phyloP scores from a whole-genome alignment of 2,329 filamentous ascomycete genomes.

The Aplosporella prunicola region DNA sequence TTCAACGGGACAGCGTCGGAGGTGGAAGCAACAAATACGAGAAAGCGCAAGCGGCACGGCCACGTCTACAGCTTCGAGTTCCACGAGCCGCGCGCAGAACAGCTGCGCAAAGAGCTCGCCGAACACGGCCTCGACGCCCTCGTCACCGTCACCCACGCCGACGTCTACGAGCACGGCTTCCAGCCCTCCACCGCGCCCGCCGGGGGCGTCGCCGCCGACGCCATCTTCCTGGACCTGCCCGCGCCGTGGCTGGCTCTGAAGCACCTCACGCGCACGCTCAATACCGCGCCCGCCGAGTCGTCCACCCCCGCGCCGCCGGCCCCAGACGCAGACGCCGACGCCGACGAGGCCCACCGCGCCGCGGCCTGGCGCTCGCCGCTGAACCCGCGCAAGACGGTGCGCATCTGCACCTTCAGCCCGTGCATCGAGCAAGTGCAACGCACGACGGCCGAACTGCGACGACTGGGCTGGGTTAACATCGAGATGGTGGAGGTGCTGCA shows the following conservation, averaged over 20 bases:
- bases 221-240: conserved; percentile 70
- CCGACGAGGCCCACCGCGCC: conserved; percentile 14
- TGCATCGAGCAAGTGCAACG: conserved; percentile 93
- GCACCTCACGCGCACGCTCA: conserved; percentile 57
- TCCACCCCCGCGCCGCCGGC: conserved; percentile 8
- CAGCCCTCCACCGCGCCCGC: conserved; percentile 35
- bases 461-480: conserved; percentile 81
- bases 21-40: conserved; percentile 20
- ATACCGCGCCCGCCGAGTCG: conserved; percentile 19
- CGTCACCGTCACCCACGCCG: conserved; percentile 65
- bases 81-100: conserved; percentile 60
- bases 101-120: conserved; percentile 60
- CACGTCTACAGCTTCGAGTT: conserved; percentile 78
- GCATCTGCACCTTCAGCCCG: conserved; percentile 90
- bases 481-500: conserved; percentile 86
- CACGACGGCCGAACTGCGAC: conserved; percentile 71
- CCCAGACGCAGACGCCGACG: conserved; percentile 10
- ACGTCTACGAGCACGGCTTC: conserved; percentile 71
- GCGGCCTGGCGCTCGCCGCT: conserved; percentile 43
- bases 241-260: conserved; percentile 72
- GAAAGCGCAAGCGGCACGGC: conserved; percentile 40
- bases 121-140: conserved; percentile 56
- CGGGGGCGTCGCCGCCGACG: conserved; percentile 47
- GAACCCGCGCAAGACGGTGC: conserved; percentile 59
- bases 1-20: conserved; percentile 50